phyloP scores from a whole-genome alignment of 2,329 filamentous ascomycete species.

The Ophiocordyceps camponoti-floridani region DNA sequence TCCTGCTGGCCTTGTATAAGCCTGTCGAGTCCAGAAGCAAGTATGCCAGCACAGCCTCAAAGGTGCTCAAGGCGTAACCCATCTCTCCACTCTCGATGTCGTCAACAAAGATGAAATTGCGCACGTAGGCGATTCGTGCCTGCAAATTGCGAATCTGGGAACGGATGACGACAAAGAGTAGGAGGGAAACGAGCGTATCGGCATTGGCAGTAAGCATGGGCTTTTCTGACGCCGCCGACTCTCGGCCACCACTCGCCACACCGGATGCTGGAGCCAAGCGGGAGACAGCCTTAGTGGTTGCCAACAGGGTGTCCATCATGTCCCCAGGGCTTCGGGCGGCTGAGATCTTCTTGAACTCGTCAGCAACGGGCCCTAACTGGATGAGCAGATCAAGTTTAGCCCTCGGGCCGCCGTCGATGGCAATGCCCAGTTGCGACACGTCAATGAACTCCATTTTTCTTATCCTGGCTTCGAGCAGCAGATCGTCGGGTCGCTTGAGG shows the following conservation, averaged over 20 bases:
- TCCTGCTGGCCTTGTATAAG: constrained; percentile 65
- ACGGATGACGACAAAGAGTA: constrained; percentile 83
- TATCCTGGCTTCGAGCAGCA: constrained; percentile 77
- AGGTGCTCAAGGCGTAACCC: constrained; percentile 88
- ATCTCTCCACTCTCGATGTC: constrained; percentile 93
- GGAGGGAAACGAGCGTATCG: constrained; percentile 78
- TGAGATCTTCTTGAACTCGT: constrained; percentile 75
- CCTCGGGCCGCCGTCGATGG: constrained; percentile 58
- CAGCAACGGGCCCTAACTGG: constrained; percentile 60
- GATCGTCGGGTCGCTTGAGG: constrained; percentile 64
- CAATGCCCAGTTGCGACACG: constrained; percentile 83
- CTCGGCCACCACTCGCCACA: constrained; percentile 15
- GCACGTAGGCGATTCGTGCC: constrained; percentile 82
- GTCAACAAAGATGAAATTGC: constrained; percentile 93
- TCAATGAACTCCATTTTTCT: constrained; percentile 88
- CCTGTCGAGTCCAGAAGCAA: constrained; percentile 66
- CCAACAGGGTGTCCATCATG: constrained; percentile 67
- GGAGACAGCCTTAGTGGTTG: constrained; percentile 71
- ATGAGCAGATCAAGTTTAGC: constrained; percentile 69
- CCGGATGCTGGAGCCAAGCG: constrained; percentile 37
- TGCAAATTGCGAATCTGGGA: constrained; percentile 77
- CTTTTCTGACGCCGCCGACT: constrained; percentile 27
- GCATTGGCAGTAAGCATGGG: constrained; percentile 51
- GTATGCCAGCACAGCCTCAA: constrained; percentile 86
- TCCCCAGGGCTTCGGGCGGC: constrained; percentile 66